Conservation (phyloP, 805 yeast species). For the Zygotorulaspora danielsina region DNA sequence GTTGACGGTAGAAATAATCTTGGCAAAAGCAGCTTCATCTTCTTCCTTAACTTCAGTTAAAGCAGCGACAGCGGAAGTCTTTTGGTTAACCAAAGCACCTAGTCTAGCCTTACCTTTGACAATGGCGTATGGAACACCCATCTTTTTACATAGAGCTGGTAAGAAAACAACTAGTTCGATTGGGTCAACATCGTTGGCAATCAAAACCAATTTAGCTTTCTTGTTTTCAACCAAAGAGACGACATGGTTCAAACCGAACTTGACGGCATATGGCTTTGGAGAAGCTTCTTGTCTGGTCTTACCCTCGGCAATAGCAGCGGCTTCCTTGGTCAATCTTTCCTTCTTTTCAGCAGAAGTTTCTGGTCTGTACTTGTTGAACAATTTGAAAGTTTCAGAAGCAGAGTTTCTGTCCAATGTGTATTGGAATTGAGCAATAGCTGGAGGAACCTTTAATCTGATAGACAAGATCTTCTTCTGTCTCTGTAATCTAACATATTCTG, state of each 20-base stretch:
- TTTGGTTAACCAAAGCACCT: constrained; percentile 95
- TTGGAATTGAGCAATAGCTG: constrained; percentile 95
- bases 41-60: constrained; percentile 91
- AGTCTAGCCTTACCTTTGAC: constrained; percentile 98
- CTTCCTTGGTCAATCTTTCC: constrained; percentile 98
- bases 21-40: constrained; percentile 92
- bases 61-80: constrained; percentile 96
- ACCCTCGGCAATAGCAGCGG: constrained; percentile 98
- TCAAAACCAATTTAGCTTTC: constrained; percentile 95
- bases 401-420: constrained; percentile 97
- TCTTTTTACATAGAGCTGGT: constrained; percentile 98
- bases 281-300: constrained; percentile 95
- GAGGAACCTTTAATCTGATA: constrained; percentile 98
- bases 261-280: constrained; percentile 93
- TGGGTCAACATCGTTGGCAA: constrained; percentile 99
- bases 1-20: constrained; percentile 86
- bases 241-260: constrained; percentile 99
- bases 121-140: constrained; percentile 99
- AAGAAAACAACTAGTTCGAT: constrained; percentile 94
- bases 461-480: constrained; percentile 97
- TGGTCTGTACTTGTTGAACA: constrained; percentile 98
- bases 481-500: constrained; percentile 95
- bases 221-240: constrained; percentile 96
- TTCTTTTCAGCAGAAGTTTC: constrained; percentile 97
- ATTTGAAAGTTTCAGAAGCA: constrained; percentile 94